Evolutionary conservation across 2,329 filamentous ascomycete species (phyloP).

Genomic region (Phoma sp.): DNA sequence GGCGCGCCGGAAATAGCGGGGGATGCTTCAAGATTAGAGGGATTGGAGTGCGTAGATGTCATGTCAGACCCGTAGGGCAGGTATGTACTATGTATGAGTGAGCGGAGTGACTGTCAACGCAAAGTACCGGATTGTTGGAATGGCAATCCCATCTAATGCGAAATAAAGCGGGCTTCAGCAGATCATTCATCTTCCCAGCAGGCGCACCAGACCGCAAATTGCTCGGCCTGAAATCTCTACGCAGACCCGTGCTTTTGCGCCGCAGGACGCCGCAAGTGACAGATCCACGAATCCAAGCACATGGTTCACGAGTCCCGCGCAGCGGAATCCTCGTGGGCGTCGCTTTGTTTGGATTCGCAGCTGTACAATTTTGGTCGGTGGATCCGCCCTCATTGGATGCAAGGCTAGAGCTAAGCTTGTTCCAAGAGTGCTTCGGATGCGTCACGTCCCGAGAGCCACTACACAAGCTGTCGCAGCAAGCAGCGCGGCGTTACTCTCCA

Average conservation of each 20-base stretch:
- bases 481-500: neutral
- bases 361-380: slow-evolving; percentile 10
- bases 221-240: slow-evolving; percentile 13
- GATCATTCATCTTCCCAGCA: slow-evolving; percentile 8
- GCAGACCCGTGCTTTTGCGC: slow-evolving; percentile 11
- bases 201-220: slow-evolving; percentile 12
- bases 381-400: slow-evolving; percentile 26
- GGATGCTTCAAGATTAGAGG: slow-evolving; percentile 7
- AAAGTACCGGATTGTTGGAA: slow-evolving; percentile 2
- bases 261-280: slow-evolving; percentile 6
- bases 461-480: slow-evolving; percentile 32
- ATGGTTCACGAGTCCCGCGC: slow-evolving; percentile 1
- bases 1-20: slow-evolving; percentile 16
- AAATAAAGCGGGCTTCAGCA: slow-evolving; percentile 11
- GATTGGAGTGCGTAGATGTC: slow-evolving; percentile 4
- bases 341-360: slow-evolving; percentile 8
- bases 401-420: slow-evolving; percentile 39
- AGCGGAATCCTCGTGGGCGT: slow-evolving; percentile 6
- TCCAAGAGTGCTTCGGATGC: slow-evolving; percentile 42
- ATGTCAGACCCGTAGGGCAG: neutral
- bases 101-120: neutral
- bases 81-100: neutral
- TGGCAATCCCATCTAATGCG: slow-evolving; percentile 2
- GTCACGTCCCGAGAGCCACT: slow-evolving; percentile 41
- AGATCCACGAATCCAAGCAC: slow-evolving; percentile 3